Conservation (phyloP, 345 rosid species). For the Erucastrum elatum region DNA sequence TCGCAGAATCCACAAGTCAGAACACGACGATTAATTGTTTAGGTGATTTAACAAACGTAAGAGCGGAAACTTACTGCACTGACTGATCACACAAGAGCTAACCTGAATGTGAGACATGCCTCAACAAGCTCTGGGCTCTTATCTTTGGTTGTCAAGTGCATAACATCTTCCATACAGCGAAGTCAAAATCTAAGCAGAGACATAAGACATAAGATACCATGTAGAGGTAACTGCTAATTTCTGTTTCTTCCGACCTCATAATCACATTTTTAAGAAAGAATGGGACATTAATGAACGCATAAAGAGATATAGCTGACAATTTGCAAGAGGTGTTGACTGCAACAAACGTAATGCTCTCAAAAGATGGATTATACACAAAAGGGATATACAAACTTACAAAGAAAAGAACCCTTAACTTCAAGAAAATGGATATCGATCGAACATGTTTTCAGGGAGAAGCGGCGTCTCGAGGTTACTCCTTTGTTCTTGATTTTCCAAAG, state of each 20-base stretch:
- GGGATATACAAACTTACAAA: conserved; percentile 27
- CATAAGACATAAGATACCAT: conserved; percentile 71
- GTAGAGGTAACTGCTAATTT: conserved; percentile 59
- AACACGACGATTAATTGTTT: not conserved
- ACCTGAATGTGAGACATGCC: conserved; percentile 76
- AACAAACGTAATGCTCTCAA: conserved; percentile 15
- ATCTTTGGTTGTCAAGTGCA: conserved; percentile 63
- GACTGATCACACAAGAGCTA: conserved; percentile 19
- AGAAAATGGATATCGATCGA: conserved; percentile 40
- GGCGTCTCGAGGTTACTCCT: conserved; percentile 70
- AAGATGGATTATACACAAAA: conserved; percentile 26
- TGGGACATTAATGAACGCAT: not conserved
- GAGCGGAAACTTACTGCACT: conserved; percentile 41
- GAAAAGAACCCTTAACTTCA: not conserved
- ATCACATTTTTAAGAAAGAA: not conserved
- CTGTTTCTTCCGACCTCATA: not conserved
- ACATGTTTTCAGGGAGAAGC: conserved; percentile 59
- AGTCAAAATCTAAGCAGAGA: conserved; percentile 80
- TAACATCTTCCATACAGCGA: conserved; percentile 77
- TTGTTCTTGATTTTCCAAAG: conserved; percentile 61
- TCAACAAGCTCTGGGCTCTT: conserved; percentile 46
- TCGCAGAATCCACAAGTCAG: not conserved
- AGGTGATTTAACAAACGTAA: not conserved
- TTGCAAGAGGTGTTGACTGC: not conserved
- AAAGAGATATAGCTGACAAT: not conserved